Evolutionary conservation across 2,329 filamentous ascomycete genomes (phyloP).

Genomic region (Herpotrichia juniperi): DNA sequence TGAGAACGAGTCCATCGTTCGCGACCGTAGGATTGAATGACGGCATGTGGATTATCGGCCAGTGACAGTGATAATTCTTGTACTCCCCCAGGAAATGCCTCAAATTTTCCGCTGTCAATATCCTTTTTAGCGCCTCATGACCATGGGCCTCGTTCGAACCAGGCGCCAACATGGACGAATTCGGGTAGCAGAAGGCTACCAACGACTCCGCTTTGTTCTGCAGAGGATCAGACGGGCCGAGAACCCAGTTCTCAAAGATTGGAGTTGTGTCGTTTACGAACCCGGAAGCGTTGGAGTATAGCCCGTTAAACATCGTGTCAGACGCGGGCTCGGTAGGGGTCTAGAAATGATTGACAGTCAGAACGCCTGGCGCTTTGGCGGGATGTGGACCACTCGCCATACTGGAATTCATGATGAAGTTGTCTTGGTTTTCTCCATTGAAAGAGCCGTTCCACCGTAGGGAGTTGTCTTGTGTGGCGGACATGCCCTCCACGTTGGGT

Average conservation of each 20-base stretch:
- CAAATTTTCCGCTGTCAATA: slow-evolving; percentile 71
- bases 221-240: slow-evolving; percentile 50
- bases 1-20: slow-evolving; percentile 70
- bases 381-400: slow-evolving; percentile 52
- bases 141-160: slow-evolving; percentile 50
- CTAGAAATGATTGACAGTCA: slow-evolving; percentile 50
- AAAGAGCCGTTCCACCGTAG: slow-evolving; percentile 54
- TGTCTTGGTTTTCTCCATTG: slow-evolving; percentile 52
- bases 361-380: slow-evolving; percentile 51
- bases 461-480: slow-evolving; percentile 44
- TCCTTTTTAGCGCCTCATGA: slow-evolving; percentile 59
- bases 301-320: slow-evolving; percentile 56
- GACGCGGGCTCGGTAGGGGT: slow-evolving; percentile 51
- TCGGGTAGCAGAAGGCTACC: slow-evolving; percentile 59
- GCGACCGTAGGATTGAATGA: slow-evolving; percentile 72
- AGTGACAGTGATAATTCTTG: slow-evolving; percentile 75
- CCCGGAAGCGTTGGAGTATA: slow-evolving; percentile 53
- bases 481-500: slow-evolving; percentile 42
- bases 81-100: slow-evolving; percentile 74
- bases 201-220: slow-evolving; percentile 53
- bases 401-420: slow-evolving; percentile 53
- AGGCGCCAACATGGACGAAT: slow-evolving; percentile 36
- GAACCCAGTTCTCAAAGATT: slow-evolving; percentile 49
- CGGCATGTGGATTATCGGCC: slow-evolving; percentile 73
- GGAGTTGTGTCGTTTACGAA: slow-evolving; percentile 48